These are phyloP conservation scores for Penicillium silybi DNA, from an alignment of 495 filamentous ascomycete genomes.

Conservation along the genomic window DNA sequence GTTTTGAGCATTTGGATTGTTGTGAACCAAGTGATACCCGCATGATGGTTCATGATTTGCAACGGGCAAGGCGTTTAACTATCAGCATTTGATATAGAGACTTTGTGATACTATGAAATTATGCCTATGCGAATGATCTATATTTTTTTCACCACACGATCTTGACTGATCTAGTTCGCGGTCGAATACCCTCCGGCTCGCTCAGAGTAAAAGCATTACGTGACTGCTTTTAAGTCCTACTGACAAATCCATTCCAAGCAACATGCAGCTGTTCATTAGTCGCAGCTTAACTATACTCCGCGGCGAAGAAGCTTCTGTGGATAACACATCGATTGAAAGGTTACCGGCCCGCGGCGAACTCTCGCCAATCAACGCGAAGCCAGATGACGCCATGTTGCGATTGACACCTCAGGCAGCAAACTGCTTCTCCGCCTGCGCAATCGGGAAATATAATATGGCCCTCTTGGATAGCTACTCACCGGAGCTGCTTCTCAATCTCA, in stretches of 20 bases:
- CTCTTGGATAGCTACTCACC: slow-evolving; percentile 1
- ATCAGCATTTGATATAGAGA: not conserved
- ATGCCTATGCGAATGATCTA: not conserved
- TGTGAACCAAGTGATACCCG: slow-evolving; percentile 6
- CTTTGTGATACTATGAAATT: not conserved
- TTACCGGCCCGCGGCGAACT: not conserved
- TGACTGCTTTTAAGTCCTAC: not conserved
- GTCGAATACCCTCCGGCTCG: not conserved
- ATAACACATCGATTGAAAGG: not conserved
- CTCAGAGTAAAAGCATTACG: not conserved
- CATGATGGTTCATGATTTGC: slow-evolving; percentile 1
- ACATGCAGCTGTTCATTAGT: not conserved
- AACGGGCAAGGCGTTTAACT: not conserved
- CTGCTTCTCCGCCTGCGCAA: slow-evolving; percentile 15
- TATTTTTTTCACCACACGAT: not conserved
- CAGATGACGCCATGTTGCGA: slow-evolving; percentile 14
- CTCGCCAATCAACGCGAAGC: slow-evolving; percentile 8
- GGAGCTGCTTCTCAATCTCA: not conserved
- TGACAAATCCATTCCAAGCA: not conserved
- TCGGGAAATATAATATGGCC: slow-evolving; percentile 12
- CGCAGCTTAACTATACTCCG: not conserved
- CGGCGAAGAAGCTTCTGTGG: slow-evolving; percentile 1
- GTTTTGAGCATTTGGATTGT: not conserved
- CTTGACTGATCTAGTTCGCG: no score
- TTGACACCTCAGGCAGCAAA: slow-evolving; percentile 15